phyloP scores from a whole-genome alignment of 495 filamentous ascomycete species.

The Neurospora africana region DNA sequence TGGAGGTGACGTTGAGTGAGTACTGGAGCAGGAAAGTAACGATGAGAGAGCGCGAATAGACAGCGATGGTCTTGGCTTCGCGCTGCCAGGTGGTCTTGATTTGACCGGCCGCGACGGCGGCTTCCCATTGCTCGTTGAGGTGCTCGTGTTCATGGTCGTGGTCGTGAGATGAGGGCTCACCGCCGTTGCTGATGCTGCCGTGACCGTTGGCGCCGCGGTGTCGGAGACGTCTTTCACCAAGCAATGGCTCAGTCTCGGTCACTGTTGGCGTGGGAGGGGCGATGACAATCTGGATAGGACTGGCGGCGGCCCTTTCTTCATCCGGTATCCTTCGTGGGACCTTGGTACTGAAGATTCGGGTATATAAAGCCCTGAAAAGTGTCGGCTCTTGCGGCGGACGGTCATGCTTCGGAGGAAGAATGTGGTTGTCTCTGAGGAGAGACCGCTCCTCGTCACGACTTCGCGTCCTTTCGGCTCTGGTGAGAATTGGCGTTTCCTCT shows the following conservation, averaged over 20 bases:
- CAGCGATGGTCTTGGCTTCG: constrained; percentile 57
- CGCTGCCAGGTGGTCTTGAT: constrained; percentile 82
- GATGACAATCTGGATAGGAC: constrained; percentile 10
- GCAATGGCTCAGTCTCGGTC: constrained; percentile 33
- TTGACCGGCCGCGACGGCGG: constrained; percentile 60
- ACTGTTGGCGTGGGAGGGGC: constrained; percentile 1
- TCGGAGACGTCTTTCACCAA: constrained; percentile 7
- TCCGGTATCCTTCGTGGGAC: constrained; percentile 18
- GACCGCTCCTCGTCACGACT: constrained; percentile 63
- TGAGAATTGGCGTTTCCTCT: constrained; percentile 35
- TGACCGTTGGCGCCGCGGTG: neutral
- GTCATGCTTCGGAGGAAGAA: constrained; percentile 56
- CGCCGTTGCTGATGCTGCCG: neutral
- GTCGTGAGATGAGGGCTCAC: neutral
- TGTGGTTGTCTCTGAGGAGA: constrained; percentile 64
- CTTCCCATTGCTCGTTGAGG: constrained; percentile 61
- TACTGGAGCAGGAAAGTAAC: constrained; percentile 66
- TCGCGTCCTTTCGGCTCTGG: constrained; percentile 50
- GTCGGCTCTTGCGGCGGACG: constrained; percentile 11
- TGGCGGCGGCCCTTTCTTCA: constrained; percentile 19
- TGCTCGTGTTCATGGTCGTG: constrained; percentile 20
- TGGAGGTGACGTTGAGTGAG: constrained; percentile 57
- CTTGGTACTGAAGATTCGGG: constrained; percentile 38
- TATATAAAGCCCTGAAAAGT: constrained; percentile 23
- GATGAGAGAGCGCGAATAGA: constrained; percentile 50